Evolutionary conservation across 768 basidiomycete species (phyloP).

Genomic region (Gautieria morchelliformis): DNA sequence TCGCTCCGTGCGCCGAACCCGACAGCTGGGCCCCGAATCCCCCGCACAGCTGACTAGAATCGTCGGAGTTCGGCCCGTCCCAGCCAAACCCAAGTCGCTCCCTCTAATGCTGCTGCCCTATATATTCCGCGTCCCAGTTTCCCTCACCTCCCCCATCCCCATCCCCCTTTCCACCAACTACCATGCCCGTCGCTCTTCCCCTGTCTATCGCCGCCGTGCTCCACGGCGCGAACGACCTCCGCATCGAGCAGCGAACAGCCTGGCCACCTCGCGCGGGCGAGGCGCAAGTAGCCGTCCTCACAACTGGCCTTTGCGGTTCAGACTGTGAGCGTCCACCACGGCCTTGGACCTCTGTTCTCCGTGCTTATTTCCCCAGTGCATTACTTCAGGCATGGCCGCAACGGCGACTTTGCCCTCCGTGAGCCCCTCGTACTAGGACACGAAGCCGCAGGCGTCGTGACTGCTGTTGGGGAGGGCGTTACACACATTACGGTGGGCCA

Average conservation of each 20-base stretch:
- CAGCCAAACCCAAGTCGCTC: not conserved
- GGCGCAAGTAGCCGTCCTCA: conserved; percentile 67
- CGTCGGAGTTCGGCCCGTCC: not conserved
- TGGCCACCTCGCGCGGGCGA: conserved; percentile 65
- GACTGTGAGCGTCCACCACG: conserved; percentile 43
- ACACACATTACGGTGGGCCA: conserved; percentile 54
- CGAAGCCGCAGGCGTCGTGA: conserved; percentile 82
- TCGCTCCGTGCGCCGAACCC: not conserved
- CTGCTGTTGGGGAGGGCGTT: conserved; percentile 70
- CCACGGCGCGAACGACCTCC: conserved; percentile 75
- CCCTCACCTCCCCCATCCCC: conserved; percentile 14
- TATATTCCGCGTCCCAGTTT: conserved; percentile 10
- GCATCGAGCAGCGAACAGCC: conserved; percentile 61
- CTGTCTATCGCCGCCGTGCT: conserved; percentile 70
- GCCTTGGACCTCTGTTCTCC: not conserved
- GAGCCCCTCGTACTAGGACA: conserved; percentile 88
- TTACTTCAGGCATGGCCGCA: conserved; percentile 82
- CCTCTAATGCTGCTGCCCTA: not conserved
- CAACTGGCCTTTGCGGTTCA: conserved; percentile 88
- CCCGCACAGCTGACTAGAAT: not conserved
- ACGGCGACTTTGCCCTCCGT: conserved; percentile 84
- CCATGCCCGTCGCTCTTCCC: conserved; percentile 33
- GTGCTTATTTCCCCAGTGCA: conserved; percentile 48
- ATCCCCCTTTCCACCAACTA: conserved; percentile 25
- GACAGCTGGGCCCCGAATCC: not conserved